Evolutionary conservation across 2,329 filamentous ascomycete species (phyloP).

Genomic region (Akanthomyces muscarius): DNA sequence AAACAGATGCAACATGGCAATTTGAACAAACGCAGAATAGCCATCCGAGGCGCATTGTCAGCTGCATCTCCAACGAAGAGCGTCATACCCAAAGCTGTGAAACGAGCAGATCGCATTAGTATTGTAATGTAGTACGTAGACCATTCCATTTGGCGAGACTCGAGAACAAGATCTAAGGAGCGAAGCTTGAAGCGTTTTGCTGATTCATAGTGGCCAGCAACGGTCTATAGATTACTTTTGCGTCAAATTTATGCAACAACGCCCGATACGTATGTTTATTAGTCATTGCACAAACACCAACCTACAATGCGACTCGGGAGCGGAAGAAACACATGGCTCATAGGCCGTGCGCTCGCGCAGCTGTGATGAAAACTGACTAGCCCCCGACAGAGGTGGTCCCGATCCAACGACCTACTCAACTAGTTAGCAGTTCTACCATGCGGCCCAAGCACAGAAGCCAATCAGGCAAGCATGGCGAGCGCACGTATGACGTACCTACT

Average conservation of each 20-base stretch:
- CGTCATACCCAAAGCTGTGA: too few species aligned
- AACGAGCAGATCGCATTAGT: too few species aligned
- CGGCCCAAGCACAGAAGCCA: conserved; percentile 1
- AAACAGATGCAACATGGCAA: not conserved
- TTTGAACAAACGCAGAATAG: not conserved
- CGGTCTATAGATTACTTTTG: not conserved
- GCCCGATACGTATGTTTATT: not conserved
- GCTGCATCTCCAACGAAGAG: too few species aligned
- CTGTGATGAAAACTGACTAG: not conserved
- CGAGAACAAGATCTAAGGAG: not conserved
- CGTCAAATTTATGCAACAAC: not conserved
- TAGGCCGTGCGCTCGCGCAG: not conserved
- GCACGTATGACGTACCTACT: not conserved
- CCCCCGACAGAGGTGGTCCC: not conserved
- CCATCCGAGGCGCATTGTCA: not conserved
- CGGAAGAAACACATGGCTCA: not conserved
- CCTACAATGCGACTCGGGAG: not conserved
- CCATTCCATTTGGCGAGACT: too few species aligned
- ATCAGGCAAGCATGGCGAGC: not conserved
- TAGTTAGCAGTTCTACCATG: not conserved
- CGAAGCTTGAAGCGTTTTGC: not conserved
- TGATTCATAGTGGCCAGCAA: too few species aligned
- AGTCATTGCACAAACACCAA: not conserved
- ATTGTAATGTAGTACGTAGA: too few species aligned
- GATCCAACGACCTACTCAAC: too few species aligned